Conservation (phyloP, 2,329 filamentous ascomycete species). For the Phoma sp. region DNA sequence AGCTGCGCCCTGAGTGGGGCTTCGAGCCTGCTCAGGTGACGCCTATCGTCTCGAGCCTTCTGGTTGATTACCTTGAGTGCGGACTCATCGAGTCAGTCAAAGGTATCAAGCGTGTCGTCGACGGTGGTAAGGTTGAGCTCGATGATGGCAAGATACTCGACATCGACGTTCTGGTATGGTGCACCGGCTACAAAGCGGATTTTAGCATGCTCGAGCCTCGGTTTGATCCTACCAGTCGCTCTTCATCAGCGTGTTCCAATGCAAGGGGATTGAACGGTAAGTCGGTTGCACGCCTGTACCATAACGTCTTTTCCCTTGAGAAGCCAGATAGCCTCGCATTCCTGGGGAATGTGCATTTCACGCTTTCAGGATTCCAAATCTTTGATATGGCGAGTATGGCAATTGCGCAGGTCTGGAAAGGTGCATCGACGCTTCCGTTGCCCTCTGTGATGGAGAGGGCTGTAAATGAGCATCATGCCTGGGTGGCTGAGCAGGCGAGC, state of each 20-base stretch:
- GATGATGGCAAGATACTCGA: slow-evolving; percentile 38
- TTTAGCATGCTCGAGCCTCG: slow-evolving; percentile 35
- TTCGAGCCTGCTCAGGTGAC: slow-evolving; percentile 28
- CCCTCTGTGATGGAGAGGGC: slow-evolving; percentile 39
- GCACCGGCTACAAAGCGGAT: slow-evolving; percentile 46
- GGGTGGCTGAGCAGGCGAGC: slow-evolving; percentile 44
- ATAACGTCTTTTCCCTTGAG: slow-evolving; percentile 56
- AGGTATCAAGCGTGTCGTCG: slow-evolving; percentile 23
- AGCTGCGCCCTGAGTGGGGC: slow-evolving; percentile 31
- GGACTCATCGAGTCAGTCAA: slow-evolving; percentile 27
- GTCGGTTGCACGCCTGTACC: slow-evolving; percentile 50
- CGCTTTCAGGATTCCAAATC: slow-evolving; percentile 40
- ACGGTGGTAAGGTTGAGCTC: slow-evolving; percentile 32
- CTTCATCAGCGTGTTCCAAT: slow-evolving; percentile 20
- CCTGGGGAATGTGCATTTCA: slow-evolving; percentile 46
- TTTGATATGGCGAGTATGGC: slow-evolving; percentile 56
- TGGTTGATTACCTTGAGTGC: slow-evolving; percentile 24
- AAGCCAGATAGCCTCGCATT: slow-evolving; percentile 56
- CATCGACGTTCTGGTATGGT: slow-evolving; percentile 47
- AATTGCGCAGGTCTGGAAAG: slow-evolving; percentile 56
- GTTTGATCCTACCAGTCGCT: slow-evolving; percentile 28
- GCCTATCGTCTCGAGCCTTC: slow-evolving; percentile 29
- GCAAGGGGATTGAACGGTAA: slow-evolving; percentile 35
- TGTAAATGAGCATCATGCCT: slow-evolving; percentile 21
- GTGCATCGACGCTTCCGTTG: slow-evolving; percentile 49